Evolutionary conservation across 1,139 yeast species (phyloP), one percentile per base, ranked within the genome.

Genomic region (Hyphopichia pseudoburtonii): DNA sequence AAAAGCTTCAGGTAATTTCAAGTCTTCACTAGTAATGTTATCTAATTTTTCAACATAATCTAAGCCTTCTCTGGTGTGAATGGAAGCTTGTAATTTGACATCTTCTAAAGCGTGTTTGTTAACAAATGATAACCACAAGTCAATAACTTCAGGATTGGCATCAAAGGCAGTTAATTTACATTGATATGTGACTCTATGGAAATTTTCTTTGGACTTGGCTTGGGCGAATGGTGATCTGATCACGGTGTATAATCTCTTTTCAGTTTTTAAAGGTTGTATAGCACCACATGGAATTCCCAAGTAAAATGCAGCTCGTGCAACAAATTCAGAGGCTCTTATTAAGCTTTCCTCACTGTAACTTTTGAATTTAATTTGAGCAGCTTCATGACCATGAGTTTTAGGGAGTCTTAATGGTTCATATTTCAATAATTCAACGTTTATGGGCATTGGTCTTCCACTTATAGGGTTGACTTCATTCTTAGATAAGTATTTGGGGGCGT

Each of bases 161-260:
- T 92, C 97, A 71, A 78, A 89, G 15, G 89, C 86, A 45, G 73
- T 73, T 46, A 92, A 69, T 46, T 78, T 64, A 44, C 95, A 78
- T 53, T 84, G 80, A 59, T 79, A 87, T 1, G 97, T 92, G 37
- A 79, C 76, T 66, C 97, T 81, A 66, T 87, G 87, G 66, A 87
- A 92, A 69, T 92, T 92, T 66, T 92, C 96, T 66, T 92, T 92
- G 8, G 95, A 77, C 60, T 90, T 90, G 37, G 97, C 95, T 57
- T 87, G 95, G 24, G 87, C 96, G 60, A 92, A 92, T 1, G 97
- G 97, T 4, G 96, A 83, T 58, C 85, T 79, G 51, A 86, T 88
- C 38, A 92, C 96, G 0, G 98, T 92, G 86, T 96, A 92, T 50
- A 89, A 79, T 47, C 73, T 54, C 50, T 68, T 69, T 62, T 90